Percentiles rank a stretch among this genome's conserved stretches.
Conservation (phyloP, 2,329 filamentous ascomycete species). For the Trichophyton mentagrophytes region DNA sequence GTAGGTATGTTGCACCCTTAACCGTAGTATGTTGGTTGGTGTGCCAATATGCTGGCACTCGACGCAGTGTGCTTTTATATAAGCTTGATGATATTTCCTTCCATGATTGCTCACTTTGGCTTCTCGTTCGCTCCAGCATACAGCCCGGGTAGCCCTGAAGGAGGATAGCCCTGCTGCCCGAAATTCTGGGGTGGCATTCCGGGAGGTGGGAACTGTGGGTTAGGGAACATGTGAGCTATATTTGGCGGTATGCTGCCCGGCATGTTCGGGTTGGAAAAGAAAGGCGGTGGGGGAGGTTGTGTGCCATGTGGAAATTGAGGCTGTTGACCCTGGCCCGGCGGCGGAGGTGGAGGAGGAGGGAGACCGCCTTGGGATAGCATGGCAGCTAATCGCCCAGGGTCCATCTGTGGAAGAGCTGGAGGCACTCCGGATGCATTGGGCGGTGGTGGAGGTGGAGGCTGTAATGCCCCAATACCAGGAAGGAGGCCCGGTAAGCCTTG, state of each 20-base stretch:
- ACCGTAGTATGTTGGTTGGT: no score
- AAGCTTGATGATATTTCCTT: neutral
- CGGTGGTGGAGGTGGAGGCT: slow-evolving; percentile 23
- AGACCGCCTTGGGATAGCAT: slow-evolving; percentile 25
- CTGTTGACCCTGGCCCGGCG: slow-evolving; percentile 14
- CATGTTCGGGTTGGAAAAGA: slow-evolving; percentile 8
- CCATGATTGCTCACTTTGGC: neutral
- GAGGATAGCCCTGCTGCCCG: slow-evolving; percentile 17
- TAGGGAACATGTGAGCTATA: slow-evolving; percentile 8
- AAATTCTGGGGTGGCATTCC: slow-evolving; percentile 5
- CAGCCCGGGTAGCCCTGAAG: slow-evolving; percentile 17
- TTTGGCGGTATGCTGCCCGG: slow-evolving; percentile 14
- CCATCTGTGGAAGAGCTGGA: slow-evolving; percentile 37
- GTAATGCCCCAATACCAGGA: slow-evolving; percentile 37
- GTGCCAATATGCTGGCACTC: no score
- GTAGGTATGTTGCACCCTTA: no score
- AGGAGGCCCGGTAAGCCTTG: slow-evolving; percentile 26
- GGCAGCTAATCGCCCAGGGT: slow-evolving; percentile 30
- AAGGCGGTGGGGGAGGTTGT: slow-evolving; percentile 4
- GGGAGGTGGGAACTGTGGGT: slow-evolving; percentile 8
- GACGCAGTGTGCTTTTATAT: neutral
- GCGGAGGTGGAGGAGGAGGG: slow-evolving; percentile 25
- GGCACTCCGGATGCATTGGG: slow-evolving; percentile 15
- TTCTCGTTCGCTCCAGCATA: neutral
- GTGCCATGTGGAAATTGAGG: slow-evolving; percentile 10